Evolutionary conservation across 768 basidiomycete genomes (phyloP), one percentile per base, ranked within the genome.

Genomic region (Leccinum disarticulatum): DNA sequence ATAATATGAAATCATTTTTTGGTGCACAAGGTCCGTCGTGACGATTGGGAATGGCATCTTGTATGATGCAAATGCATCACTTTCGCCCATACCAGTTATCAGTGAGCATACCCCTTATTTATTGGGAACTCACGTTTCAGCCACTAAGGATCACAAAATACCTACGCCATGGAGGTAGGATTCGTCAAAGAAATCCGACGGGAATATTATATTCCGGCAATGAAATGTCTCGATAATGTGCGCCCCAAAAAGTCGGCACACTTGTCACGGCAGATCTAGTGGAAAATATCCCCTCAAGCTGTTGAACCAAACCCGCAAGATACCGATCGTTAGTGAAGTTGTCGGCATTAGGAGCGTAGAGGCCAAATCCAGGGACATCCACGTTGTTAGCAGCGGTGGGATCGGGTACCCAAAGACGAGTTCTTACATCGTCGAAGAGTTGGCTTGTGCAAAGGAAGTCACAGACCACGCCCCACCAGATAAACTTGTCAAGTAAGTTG

Each of bases 401-500:
- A 17, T 58, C 25, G 63, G 11, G 22, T 68, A 66, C 13, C 77
- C 78, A 9, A 79, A 74, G 2, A 72, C 41, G 43, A 80, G 70
- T 14, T 80, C 74, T 25, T 77, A 72, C 0, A 79, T 71, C 10
- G 70, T 72, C 5, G 77, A 74, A 41, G 80, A 75, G 67, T 77
- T 74, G 58, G 77, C 31, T 28, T 28, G 28, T 8, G 28, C 30
- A 30, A 30, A 8, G 8, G 8, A 30, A 30, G 30, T 30, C 30
- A 76, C 31, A 6, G 77, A 53, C 77, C 77, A 78, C 0, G 73
- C 69, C 1, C 76, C 75, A 2, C 81, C 81, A 0, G 81, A 81
- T 11, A 87, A 71, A 1, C 82, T 86, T 1, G 83, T 56, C 15
- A 83, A 65, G 68, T 77, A 83, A 65, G 68, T 77, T 6, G 82